Evolutionary conservation across 2,329 filamentous ascomycete species (phyloP).

Genomic region (Aspergillus ochraceus): DNA sequence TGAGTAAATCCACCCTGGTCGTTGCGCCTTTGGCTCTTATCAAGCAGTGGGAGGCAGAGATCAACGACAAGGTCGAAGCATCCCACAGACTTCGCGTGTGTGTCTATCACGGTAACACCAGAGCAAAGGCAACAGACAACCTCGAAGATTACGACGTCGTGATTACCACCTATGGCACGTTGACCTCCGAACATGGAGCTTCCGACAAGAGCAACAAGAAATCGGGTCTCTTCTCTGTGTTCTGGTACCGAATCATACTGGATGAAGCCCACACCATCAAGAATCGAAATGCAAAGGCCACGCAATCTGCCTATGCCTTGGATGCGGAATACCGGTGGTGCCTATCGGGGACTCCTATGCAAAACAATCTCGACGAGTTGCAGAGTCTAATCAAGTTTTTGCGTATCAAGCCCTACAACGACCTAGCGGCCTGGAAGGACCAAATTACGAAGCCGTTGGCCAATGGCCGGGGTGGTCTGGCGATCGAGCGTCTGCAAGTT

Average conservation of each 20-base stretch:
- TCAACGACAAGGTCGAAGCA: conserved; percentile 74
- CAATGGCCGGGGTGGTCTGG: conserved; percentile 82
- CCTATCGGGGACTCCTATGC: conserved; percentile 92
- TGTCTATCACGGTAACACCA: conserved; percentile 85
- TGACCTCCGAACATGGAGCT: conserved; percentile 83
- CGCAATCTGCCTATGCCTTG: conserved; percentile 85
- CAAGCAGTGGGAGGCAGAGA: conserved; percentile 94
- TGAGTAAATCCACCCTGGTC: conserved; percentile 81
- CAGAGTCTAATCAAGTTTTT: conserved; percentile 93
- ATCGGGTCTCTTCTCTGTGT: conserved; percentile 82
- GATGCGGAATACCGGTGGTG: conserved; percentile 92
- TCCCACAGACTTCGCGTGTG: conserved; percentile 74
- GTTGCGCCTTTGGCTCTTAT: conserved; percentile 92
- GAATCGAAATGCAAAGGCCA: conserved; percentile 93
- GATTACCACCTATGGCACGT: conserved; percentile 93
- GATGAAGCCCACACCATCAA: conserved; percentile 99
- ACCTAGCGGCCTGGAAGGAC: conserved; percentile 83
- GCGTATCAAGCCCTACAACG: conserved; percentile 85
- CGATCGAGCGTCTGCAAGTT: conserved; percentile 80
- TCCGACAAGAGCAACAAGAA: conserved; percentile 65
- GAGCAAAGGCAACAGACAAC: conserved; percentile 75
- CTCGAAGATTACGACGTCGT: conserved; percentile 89
- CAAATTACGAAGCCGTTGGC: conserved; percentile 89
- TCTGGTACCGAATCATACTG: conserved; percentile 94
- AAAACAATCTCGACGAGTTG: conserved; percentile 95